These are phyloP conservation scores for Begonia peltatifolia DNA, from an alignment of 306 rosid genomes.

Conservation along the genomic window DNA sequence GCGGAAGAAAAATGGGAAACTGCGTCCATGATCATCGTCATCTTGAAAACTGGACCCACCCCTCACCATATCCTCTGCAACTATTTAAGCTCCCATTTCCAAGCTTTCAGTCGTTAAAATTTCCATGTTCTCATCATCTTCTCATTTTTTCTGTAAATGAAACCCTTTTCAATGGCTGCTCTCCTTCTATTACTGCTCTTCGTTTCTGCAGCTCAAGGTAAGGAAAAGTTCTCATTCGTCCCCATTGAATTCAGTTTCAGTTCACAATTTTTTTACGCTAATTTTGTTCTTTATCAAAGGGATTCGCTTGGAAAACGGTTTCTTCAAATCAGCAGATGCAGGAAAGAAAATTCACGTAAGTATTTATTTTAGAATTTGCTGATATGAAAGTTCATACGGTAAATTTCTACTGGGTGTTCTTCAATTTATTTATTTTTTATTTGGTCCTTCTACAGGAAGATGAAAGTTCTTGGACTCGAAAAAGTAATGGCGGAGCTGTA, in stretches of 20 bases:
- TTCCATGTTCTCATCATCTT: neutral
- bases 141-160: neutral
- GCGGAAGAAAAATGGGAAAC: too few species aligned
- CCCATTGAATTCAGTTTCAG: neutral
- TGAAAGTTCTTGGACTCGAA: neutral
- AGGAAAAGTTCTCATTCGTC: neutral
- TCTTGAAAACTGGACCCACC: too few species aligned
- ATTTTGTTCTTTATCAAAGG: neutral
- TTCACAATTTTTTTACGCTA: neutral
- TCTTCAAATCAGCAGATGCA: neutral
- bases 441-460: neutral
- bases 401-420: neutral
- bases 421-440: neutral
- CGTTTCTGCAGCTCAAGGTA: neutral
- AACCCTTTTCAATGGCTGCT: neutral
- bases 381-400: neutral
- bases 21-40: too few species aligned
- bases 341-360: neutral
- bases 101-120: neutral
- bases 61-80: too few species aligned
- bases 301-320: neutral
- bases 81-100: too few species aligned
- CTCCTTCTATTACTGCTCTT: neutral
- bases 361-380: neutral
- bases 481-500: neutral